Base-by-base conservation (phyloP, 257 asterid genomes). In the Solanum bukasovii region DNA sequence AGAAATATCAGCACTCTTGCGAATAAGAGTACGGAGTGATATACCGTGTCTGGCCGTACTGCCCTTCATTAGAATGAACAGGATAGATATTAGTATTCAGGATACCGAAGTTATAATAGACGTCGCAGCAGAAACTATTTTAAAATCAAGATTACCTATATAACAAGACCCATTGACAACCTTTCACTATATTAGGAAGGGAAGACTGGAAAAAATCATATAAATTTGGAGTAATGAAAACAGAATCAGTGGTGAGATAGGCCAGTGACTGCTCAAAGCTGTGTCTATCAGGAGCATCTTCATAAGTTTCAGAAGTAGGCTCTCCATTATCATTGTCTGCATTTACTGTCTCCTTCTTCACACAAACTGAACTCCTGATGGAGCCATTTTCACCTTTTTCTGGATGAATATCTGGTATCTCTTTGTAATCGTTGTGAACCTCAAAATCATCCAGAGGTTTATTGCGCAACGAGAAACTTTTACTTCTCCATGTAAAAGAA, bases 11-110 rank as follows among this genome's bases (percentile, higher is more conserved):
- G 92, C 78, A 70, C 95, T 93, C 89, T 89, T 97, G 74, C 98
- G 94, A 84, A 94, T 86, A 46, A 97, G 98, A 13, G 99, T 97
- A 33, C 94, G 98, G 84, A 97, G 96, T 87, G 99, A 97, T 92
- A 95, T 96, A 89, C 99, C 99, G 91, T 97, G 91, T 92, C 94
- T 97, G 84, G 89, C 97, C 89, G 98, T 93, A 94, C 99, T 97
- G 99, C 95, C 95, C 96, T 95, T 93, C 98, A 95, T 92, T 92
- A 91, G 93, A 91, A 87, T 91, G 88, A 91, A 88, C 37, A 68
- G 49, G 88, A 82, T 89, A 86, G 72, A 68, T 87, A 89, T 93
- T 91, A 92, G 90, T 85, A 81, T 84, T 89, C 78, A 86, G 84
- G 29, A 74, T 34, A 40, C 35, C 25, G 68, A 49, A 88, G 56